These are phyloP conservation scores for Lentinula sp. DNA, from an alignment of 768 basidiomycete species.

Conservation along the genomic window DNA sequence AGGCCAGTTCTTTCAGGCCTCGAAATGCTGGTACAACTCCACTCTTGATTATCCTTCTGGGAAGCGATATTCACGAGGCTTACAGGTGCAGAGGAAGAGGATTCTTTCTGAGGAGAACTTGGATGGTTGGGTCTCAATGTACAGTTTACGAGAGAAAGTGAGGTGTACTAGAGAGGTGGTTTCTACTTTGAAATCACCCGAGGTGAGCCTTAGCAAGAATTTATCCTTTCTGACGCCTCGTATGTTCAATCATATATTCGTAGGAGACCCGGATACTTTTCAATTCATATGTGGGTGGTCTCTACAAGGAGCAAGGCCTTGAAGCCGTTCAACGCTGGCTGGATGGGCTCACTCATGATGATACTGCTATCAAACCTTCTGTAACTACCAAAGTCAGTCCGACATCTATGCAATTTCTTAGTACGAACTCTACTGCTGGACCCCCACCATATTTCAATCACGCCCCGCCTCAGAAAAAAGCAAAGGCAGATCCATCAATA, in stretches of 20 bases:
- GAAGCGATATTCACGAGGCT: background rate
- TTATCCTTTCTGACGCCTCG: conserved; percentile 4
- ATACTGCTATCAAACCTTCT: background rate
- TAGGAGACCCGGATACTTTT: conserved; percentile 57
- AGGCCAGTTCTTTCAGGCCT: conserved; percentile 42
- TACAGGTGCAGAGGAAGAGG: conserved; percentile 21
- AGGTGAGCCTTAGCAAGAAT: conserved; percentile 27
- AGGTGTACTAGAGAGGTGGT: conserved; percentile 37
- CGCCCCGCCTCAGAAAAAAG: conserved; percentile 29
- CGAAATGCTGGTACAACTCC: conserved; percentile 40
- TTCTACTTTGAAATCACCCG: conserved; percentile 25
- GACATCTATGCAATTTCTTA: background rate
- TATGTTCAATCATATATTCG: background rate
- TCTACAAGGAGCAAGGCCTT: conserved; percentile 50
- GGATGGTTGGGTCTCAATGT: conserved; percentile 41
- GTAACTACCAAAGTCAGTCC: background rate
- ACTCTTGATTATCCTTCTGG: conserved; percentile 17
- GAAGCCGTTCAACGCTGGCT: conserved; percentile 53
- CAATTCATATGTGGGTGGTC: conserved; percentile 61
- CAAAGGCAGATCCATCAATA: conserved; percentile 26
- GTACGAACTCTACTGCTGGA: conserved; percentile 3
- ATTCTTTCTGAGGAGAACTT: conserved; percentile 37
- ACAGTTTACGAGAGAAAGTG: conserved; percentile 41
- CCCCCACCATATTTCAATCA: conserved; percentile 10
- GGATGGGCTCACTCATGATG: conserved; percentile 28